A percentile compares a stretch with the other conserved stretches of the same genome.
These are phyloP conservation scores for Teunomyces panamensis DNA, from an alignment of 805 yeast genomes.

Conservation along the genomic window DNA sequence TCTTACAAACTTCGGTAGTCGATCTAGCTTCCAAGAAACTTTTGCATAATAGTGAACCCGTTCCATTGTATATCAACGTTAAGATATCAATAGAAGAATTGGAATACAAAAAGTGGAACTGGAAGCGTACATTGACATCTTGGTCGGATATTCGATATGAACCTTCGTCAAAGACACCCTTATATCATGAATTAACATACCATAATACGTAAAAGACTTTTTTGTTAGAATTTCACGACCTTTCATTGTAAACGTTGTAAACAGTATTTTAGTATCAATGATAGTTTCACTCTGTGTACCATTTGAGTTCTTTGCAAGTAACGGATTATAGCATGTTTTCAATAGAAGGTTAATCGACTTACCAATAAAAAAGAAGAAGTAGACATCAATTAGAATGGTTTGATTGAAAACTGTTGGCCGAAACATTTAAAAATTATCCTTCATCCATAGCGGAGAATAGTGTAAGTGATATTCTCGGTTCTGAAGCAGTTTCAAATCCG, in stretches of 20 bases:
- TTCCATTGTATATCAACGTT: constrained; percentile 32
- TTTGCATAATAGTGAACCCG: constrained; percentile 28
- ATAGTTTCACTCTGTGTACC: neutral
- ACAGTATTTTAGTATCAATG: constrained; percentile 6
- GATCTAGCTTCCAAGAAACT: constrained; percentile 19
- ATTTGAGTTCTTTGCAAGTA: neutral
- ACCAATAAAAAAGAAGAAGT: constrained; percentile 37
- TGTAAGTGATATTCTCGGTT: constrained; percentile 11
- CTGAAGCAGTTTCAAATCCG: constrained; percentile 12
- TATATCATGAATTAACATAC: constrained; percentile 31
- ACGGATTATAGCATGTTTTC: constrained; percentile 11
- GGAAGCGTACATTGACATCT: constrained; percentile 34
- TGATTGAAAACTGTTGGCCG: constrained; percentile 33
- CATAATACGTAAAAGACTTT: constrained; percentile 33
- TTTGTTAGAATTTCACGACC: constrained; percentile 29
- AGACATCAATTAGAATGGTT: constrained; percentile 25
- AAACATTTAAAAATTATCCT: constrained; percentile 17
- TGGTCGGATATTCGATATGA: constrained; percentile 35
- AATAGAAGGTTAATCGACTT: constrained; percentile 30
- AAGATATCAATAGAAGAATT: constrained; percentile 31
- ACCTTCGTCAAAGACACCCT: constrained; percentile 28
- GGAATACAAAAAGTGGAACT: constrained; percentile 33
- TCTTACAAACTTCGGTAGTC: constrained; percentile 16
- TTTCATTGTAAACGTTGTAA: constrained; percentile 24
- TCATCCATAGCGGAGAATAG: constrained; percentile 26